Base-by-base conservation (phyloP, 225 moss, liverwort and hornwort species). In the Straminergon stramineum region DNA sequence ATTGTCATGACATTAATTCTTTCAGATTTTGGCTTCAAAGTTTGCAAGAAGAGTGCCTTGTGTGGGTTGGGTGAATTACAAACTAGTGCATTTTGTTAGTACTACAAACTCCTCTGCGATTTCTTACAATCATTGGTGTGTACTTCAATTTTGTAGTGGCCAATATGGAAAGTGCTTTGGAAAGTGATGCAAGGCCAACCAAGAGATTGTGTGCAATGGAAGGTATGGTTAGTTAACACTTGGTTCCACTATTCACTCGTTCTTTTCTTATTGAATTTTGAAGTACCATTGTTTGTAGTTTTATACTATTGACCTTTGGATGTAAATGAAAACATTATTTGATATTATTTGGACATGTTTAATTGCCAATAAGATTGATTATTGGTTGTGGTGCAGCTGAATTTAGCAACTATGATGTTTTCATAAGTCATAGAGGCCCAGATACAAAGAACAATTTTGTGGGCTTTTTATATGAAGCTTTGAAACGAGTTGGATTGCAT, bases 101-200 rank as follows among this genome's bases (percentile, higher is more conserved):
- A 27, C 0, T 30, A 2, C 3, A 27, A 2, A 10, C 1, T 16
- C 10, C 0, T 9, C 28, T 71, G 41, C 15, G 2, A 0, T 71
- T 41, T 71, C 5, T 41, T 71, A 5, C 1, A 41, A 15, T 41
- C 41, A 71, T 71, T 71, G 24, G 23, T 41, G 2, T 69, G 4
- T 24, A 14, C 18, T 75, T 3, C 12, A 31, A 48, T 48, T 32
- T 4, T 48, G 7, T 75, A 18, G 75, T 2, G 4, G 11, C 75
- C 11, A 75, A 6, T 7, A 48, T 75, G 30, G 6, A 30, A 30
- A 48, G 31, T 1, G 10, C 0, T 75, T 0, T 75, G 19, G 48
- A 75, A 7, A 31, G 75, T 68, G 21, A 67, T 1, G 3, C 68
- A 12, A 37, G 68, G 12, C 75, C 7, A 31, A 1, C 51, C 7